Evolutionary conservation across 352 stramenopile genomes (phyloP).

Genomic region (Labyrinthula sp.): DNA sequence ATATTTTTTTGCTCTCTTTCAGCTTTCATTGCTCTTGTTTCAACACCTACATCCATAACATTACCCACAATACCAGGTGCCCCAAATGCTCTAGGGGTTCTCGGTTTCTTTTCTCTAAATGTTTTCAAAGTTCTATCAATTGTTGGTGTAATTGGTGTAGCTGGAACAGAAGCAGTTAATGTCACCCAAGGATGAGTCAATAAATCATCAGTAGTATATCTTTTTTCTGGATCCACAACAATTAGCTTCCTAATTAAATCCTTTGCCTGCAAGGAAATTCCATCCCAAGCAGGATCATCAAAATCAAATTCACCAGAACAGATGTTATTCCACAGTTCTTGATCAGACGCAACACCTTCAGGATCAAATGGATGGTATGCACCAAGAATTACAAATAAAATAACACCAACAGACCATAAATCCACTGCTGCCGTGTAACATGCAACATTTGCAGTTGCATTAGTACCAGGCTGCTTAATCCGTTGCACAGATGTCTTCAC

Average conservation of each 20-base stretch:
- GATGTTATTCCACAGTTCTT: constrained; percentile 65
- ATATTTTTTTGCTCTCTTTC: no score
- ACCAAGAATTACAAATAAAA: constrained; percentile 33
- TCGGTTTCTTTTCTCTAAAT: no score
- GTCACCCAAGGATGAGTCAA: constrained; percentile 37
- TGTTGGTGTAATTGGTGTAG: constrained; percentile 23
- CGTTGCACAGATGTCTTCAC: constrained; percentile 42
- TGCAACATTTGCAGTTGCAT: no score
- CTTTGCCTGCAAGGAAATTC: constrained; percentile 59
- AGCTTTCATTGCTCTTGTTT: no score
- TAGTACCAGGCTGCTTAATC: constrained; percentile 44
- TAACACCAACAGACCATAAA: constrained; percentile 58
- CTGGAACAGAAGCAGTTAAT: constrained; percentile 10
- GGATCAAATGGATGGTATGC: constrained; percentile 28
- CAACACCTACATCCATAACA: no score
- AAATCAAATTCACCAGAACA: constrained; percentile 57
- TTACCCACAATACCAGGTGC: no score
- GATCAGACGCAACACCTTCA: constrained; percentile 48
- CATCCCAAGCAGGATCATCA: constrained; percentile 62
- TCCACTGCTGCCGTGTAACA: constrained; percentile 53
- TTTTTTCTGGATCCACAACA: constrained; percentile 49
- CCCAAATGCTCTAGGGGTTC: no score
- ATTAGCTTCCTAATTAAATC: constrained; percentile 62
- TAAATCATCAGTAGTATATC: constrained; percentile 33
- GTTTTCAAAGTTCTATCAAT: no score